Evolutionary conservation across 441 rosid genomes (phyloP).

Genomic region (Aquilaria agallochum): DNA sequence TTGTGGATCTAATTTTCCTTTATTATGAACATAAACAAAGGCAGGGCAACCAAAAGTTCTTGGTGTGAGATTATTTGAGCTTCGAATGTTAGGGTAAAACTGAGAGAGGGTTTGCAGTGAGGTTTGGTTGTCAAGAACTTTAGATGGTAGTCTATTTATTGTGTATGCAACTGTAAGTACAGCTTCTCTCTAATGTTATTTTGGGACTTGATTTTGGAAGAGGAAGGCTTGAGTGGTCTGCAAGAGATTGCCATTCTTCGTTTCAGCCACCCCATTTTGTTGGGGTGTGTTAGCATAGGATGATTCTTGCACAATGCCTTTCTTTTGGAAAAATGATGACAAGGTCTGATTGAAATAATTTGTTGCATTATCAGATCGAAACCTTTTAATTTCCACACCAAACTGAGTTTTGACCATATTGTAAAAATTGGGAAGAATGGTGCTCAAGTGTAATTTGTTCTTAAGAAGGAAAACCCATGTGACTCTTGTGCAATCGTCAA

Average conservation of each 20-base stretch:
- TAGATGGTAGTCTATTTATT: no score
- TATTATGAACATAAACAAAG: slow-evolving; percentile 1
- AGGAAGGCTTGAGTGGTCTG: neutral
- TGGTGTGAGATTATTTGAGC: neutral
- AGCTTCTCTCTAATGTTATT: neutral
- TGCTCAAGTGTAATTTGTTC: slow-evolving; percentile 6
- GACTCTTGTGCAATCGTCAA: slow-evolving; percentile 5
- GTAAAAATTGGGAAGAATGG: neutral
- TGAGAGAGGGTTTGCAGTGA: no score
- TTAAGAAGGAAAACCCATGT: slow-evolving; percentile 1
- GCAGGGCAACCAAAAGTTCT: neutral
- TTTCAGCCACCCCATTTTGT: slow-evolving; percentile 3
- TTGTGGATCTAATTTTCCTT: neutral
- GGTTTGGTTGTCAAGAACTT: neutral
- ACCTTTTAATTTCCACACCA: neutral
- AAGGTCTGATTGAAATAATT: slow-evolving; percentile 9
- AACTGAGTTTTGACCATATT: slow-evolving; percentile 8
- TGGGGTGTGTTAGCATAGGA: neutral
- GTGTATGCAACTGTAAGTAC: no score
- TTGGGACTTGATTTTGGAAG: neutral
- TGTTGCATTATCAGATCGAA: slow-evolving; percentile 9
- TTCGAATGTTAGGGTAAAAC: neutral
- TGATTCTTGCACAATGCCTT: slow-evolving; percentile 9
- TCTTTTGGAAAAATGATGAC: neutral
- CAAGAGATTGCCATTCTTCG: neutral